Evolutionary conservation across 2,329 filamentous ascomycete species (phyloP), one percentile per base, ranked within the genome.

Genomic region (Proliferodiscus dingleyae): DNA sequence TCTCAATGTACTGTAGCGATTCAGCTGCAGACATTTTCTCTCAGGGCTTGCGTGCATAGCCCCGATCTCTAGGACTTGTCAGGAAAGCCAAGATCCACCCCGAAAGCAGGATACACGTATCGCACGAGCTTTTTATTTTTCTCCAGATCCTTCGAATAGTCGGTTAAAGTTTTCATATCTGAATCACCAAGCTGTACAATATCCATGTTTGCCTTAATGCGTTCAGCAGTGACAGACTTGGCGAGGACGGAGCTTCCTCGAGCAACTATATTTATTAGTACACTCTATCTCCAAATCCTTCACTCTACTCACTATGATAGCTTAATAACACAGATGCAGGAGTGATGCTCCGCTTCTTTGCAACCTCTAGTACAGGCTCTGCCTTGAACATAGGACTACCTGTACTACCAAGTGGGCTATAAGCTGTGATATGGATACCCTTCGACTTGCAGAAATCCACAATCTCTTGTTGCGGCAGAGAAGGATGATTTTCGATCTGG

Each of bases 181-280:
- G 74, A 73, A 5, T 67, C 71, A 56, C 83, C 79, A 37, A 86
- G 74, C 58, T 80, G 74, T 57, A 86, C 73, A 44, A 87, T 71
- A 53, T 82, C 75, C 63, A 77, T 70, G 67, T 89, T 89, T 58
- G 81, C 74, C 61, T 82, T 77, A 65, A 89, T 88, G 56, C 84
- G 76, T 38, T 74, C 72, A 11, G 77, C 75, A 5, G 76, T 86
- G 30, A 86, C 81, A 0, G 83, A 87, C 67, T 89, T 89, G 58
- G 85, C 77, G 22, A 89, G 73, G 15, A 89, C 85, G 5, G 82
- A 86, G 61, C 72, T 77, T 55, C 83, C 83, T 50, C 82, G 77
- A 43, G 80, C 75, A 37, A 87, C 83, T 86, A 32, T 21, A 29
- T 34, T n/a, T 23, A 41, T 51, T 28, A 52, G 43, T 21, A 43